These are phyloP conservation scores for Clitocybe nebularis DNA, from an alignment of 1,284 basidiomycete species.

Conservation along the genomic window DNA sequence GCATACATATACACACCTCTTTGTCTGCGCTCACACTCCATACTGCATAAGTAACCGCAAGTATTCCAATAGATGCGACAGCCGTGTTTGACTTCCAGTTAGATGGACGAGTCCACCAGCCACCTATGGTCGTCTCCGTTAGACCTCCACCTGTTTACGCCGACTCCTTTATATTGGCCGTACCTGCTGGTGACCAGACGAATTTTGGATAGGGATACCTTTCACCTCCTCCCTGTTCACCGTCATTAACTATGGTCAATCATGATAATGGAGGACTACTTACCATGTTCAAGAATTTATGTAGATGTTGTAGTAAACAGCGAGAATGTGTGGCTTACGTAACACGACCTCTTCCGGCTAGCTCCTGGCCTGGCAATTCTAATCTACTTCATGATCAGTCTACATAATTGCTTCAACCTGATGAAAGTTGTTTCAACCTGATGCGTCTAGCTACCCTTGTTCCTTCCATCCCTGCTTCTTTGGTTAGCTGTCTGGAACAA, in stretches of 20 bases:
- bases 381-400: too few relatives aligned
- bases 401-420: too few relatives aligned
- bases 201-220: constrained; percentile 70
- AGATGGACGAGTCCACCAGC: constrained; percentile 70
- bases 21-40: constrained; percentile 61
- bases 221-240: constrained; percentile 54
- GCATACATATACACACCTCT: constrained; percentile 45
- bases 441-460: constrained; percentile 36
- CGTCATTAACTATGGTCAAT: neutral
- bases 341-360: constrained; percentile 16
- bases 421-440: too few relatives aligned
- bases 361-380: too few relatives aligned
- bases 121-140: constrained; percentile 39
- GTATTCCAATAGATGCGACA: constrained; percentile 55
- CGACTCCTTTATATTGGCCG: too few relatives aligned
- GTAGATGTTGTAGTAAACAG: constrained; percentile 9
- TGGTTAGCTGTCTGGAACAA: constrained; percentile 30
- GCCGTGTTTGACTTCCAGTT: constrained; percentile 71
- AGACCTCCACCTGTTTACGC: neutral
- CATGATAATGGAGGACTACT: constrained; percentile 5
- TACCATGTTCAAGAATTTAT: constrained; percentile 22
- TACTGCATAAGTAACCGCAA: constrained; percentile 51
- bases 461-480: constrained; percentile 27
- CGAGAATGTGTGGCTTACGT: constrained; percentile 11
- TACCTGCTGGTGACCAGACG: constrained; percentile 69